Evolutionary conservation across 176 grass and related monocot genomes (phyloP).

Genomic region (Tillandsia fasciculata): DNA sequence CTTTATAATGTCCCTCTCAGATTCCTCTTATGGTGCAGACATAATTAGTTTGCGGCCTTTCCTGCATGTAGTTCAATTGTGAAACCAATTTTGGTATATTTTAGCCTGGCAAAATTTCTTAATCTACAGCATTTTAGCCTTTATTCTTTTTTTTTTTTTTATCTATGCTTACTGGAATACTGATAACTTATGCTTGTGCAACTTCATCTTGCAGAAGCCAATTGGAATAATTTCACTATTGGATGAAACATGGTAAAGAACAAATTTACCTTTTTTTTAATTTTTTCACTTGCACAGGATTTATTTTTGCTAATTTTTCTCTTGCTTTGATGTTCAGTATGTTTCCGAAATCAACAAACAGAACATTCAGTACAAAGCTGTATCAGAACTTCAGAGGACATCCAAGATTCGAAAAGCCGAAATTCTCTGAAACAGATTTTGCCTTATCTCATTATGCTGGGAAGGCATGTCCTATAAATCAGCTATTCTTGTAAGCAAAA

Average conservation of each 20-base stretch:
- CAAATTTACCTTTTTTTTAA: constrained; percentile 14
- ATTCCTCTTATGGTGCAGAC: too few relatives aligned
- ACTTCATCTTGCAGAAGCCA: constrained; percentile 65
- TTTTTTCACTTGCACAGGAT: constrained; percentile 8
- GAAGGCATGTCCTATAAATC: constrained; percentile 52
- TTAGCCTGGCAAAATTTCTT: background rate
- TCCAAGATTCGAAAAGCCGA: constrained; percentile 62
- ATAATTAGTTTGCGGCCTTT: too few relatives aligned
- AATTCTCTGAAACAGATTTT: constrained; percentile 80
- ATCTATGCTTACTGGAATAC: background rate
- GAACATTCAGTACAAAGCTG: constrained; percentile 62
- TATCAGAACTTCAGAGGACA: constrained; percentile 61
- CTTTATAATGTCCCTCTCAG: too few relatives aligned
- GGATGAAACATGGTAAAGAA: constrained; percentile 83
- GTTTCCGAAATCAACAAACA: constrained; percentile 87
- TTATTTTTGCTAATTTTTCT: constrained; percentile 33
- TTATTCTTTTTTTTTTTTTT: background rate
- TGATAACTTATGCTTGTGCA: constrained; percentile 10
- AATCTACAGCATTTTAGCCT: background rate
- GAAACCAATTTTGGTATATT: background rate
- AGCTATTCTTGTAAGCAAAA: constrained; percentile 28
- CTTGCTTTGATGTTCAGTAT: constrained; percentile 53
- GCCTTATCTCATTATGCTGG: constrained; percentile 69
- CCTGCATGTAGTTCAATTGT: background rate
- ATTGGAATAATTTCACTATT: constrained; percentile 90